Base-by-base conservation (phyloP, 2,329 filamentous ascomycete species). In the Ceratocystis huliohia region DNA sequence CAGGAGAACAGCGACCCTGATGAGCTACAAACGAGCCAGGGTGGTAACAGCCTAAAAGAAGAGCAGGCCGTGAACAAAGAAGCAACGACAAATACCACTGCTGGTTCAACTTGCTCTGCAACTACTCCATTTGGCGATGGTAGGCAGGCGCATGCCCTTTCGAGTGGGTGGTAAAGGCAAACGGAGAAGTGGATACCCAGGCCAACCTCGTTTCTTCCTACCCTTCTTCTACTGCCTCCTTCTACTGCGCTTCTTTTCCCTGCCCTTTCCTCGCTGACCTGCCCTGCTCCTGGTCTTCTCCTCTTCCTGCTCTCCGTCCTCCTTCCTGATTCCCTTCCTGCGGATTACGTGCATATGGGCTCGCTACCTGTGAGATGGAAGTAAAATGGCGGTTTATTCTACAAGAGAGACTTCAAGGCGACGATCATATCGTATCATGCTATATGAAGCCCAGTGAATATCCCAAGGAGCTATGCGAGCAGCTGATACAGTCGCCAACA, bases 21-120 rank as follows among this genome's bases (percentile, higher is more conserved):
- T 53, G 48, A 25, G 48, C 15, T 53, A 1, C 48, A 53, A 53
- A 53, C 15, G 20, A 25, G 15, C 48, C 20, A 53, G 20, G 48
- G 46, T 48, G 48, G 63, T 53, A 53, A 28, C 48, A 53, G 48
- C 48, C 48, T 53, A 25, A 53, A 53, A 53, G 8, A 53, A 53
- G 5, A 25, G 48, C 48, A 41, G 37, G 37, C 48, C 15, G 15
- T 25, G 10, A 53, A 13, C 25, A 53, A 50, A 20, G n/a, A 20
- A 50, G 25, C 37, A 41, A 41, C 10, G 37, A 6, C 25, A 63
- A n/a, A n/a, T 8, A 63, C 30, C 20, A 48, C 61, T 22, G 5
- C 37, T 10, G 33, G 33, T 13, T 45, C 5, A 41, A 33, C 61
- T 13, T 20, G 33, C 33, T 5, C 48, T 53, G 48, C 20, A 48